A percentile compares a stretch with the other conserved stretches of the same genome.
phyloP scores from a whole-genome alignment of 495 filamentous ascomycete species.

The Tuber brumale region DNA sequence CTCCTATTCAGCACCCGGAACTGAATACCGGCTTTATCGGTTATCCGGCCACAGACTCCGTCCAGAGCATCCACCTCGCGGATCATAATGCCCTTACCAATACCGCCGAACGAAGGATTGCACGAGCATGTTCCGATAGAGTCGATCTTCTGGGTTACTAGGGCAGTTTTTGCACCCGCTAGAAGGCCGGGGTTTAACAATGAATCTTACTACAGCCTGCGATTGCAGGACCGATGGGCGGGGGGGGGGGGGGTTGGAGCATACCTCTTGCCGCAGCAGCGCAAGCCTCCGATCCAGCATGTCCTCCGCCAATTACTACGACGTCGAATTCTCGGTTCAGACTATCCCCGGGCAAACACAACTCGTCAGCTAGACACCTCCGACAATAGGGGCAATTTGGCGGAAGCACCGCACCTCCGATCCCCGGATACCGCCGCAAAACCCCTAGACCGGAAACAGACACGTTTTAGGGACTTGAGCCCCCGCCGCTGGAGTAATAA shows the following conservation, averaged over 20 bases:
- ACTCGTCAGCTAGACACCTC: neutral
- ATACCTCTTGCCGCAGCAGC: constrained; percentile 72
- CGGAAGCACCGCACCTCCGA: constrained; percentile 8
- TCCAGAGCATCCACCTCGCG: constrained; percentile 94
- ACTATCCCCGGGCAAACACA: neutral
- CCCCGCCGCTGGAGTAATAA: constrained; percentile 14
- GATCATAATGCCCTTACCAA: constrained; percentile 96
- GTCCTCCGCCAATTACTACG: constrained; percentile 88
- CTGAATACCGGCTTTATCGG: constrained; percentile 89
- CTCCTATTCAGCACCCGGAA: constrained; percentile 80
- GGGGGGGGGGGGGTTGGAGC: neutral
- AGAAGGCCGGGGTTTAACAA: neutral
- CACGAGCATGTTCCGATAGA: constrained; percentile 96
- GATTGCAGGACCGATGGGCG: neutral
- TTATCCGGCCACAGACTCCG: constrained; percentile 78
- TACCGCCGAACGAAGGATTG: constrained; percentile 95
- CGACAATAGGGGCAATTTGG: neutral
- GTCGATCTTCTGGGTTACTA: constrained; percentile 77
- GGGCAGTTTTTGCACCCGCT: constrained; percentile 78
- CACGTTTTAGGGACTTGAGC: neutral
- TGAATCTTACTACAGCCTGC: neutral
- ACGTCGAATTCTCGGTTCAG: constrained; percentile 71
- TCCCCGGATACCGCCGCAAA: constrained; percentile 24
- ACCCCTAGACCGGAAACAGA: constrained; percentile 5
- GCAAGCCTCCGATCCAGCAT: constrained; percentile 90